A percentile compares a stretch with the other conserved stretches of the same genome.
These are phyloP conservation scores for Nigrograna mackinnonii DNA, from an alignment of 2,329 filamentous ascomycete species.

Conservation along the genomic window DNA sequence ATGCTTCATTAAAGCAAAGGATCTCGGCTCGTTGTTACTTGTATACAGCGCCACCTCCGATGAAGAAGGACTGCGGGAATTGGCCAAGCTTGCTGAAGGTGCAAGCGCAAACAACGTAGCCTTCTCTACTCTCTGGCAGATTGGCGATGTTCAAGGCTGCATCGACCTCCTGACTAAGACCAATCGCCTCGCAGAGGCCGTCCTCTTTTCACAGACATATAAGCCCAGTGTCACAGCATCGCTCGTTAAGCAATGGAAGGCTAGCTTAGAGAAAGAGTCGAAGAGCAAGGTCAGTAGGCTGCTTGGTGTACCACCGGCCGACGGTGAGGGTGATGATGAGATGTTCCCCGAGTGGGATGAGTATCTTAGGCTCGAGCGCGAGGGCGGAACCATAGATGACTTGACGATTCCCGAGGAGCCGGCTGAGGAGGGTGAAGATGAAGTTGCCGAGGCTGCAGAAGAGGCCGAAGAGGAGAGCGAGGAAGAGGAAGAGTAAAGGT, in stretches of 20 bases:
- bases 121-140: conserved; percentile 86
- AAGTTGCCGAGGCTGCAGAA: conserved; percentile 31
- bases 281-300: conserved; percentile 84
- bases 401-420: conserved; percentile 19
- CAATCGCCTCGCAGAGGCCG: conserved; percentile 79
- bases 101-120: conserved; percentile 88
- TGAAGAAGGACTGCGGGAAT: conserved; percentile 69
- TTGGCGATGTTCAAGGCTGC: conserved; percentile 81
- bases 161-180: conserved; percentile 80
- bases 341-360: conserved; percentile 97
- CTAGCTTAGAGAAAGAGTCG: conserved; percentile 77
- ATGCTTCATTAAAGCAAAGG: conserved; percentile 89
- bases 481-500: conserved; percentile 28
- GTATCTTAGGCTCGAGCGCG: conserved; percentile 78
- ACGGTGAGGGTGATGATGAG: conserved; percentile 68
- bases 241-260: conserved; percentile 80
- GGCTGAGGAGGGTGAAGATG: conserved; percentile 34
- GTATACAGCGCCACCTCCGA: conserved; percentile 87
- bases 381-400: conserved; percentile 59
- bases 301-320: conserved; percentile 74
- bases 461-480: conserved; percentile 28
- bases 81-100: conserved; percentile 75
- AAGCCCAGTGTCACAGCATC: conserved; percentile 75
- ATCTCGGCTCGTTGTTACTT: conserved; percentile 85
- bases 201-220: conserved; percentile 93